These are phyloP conservation scores for Jaminaea rosea DNA, from an alignment of 1,284 basidiomycete species.

Conservation along the genomic window DNA sequence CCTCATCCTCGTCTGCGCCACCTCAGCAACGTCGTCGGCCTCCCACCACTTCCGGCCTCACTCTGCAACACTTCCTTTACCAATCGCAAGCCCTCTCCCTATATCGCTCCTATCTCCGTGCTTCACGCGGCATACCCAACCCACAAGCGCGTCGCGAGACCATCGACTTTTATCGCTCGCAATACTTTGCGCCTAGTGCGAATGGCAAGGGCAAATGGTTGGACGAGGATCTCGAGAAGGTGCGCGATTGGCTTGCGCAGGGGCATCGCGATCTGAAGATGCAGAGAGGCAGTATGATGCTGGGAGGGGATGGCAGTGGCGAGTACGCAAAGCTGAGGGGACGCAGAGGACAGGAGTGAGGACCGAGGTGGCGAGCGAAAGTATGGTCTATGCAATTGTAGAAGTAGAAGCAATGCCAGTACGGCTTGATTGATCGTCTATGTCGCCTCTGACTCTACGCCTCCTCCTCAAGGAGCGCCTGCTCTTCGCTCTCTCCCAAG, in stretches of 20 bases:
- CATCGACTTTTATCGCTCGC: constrained; percentile 17
- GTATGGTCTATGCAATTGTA: too few species aligned
- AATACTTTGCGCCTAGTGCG: background rate
- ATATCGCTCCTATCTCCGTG: constrained; percentile 30
- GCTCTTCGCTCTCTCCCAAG: too few species aligned
- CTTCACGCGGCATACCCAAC: constrained; percentile 31
- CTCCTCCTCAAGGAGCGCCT: too few species aligned
- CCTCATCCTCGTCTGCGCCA: background rate
- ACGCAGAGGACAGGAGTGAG: too few species aligned
- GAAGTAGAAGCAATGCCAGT: too few species aligned
- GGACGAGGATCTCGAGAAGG: constrained; percentile 1
- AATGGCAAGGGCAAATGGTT: too few species aligned
- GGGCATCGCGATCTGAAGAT: constrained; percentile 1
- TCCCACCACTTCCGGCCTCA: background rate
- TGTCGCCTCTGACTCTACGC: too few species aligned
- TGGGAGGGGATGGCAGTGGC: too few species aligned
- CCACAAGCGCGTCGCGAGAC: constrained; percentile 33
- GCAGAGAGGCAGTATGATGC: background rate
- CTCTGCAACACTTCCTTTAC: constrained; percentile 4
- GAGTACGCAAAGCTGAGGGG: too few species aligned
- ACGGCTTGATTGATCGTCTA: too few species aligned
- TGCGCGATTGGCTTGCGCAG: constrained; percentile 3
- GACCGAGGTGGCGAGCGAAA: too few species aligned
- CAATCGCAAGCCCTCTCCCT: constrained; percentile 20
- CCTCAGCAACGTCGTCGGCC: too few species aligned